Percentiles rank a stretch among this genome's conserved stretches.
Evolutionary conservation across 768 basidiomycete species (phyloP).

Genomic region (Mycena rebaudengoi): DNA sequence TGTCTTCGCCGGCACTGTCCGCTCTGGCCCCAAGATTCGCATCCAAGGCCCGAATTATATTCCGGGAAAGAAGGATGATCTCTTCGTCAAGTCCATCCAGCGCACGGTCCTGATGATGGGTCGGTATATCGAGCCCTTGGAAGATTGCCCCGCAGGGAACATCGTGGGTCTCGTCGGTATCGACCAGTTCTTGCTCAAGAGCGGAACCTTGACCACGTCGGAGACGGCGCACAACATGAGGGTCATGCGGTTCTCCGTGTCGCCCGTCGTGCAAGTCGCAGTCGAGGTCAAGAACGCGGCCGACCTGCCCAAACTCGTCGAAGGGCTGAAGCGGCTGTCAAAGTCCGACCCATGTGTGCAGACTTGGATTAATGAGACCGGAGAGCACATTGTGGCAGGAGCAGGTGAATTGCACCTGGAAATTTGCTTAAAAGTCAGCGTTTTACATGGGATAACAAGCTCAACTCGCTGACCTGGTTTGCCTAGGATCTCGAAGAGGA

Average conservation of each 20-base stretch:
- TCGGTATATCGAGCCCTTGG: conserved; percentile 97
- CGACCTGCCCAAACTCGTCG: conserved; percentile 98
- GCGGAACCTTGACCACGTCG: conserved; percentile 95
- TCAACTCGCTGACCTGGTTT: conserved; percentile 7
- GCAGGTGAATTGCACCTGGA: conserved; percentile 99
- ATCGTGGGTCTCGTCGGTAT: conserved; percentile 99
- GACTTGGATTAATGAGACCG: conserved; percentile 89
- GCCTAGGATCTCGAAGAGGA: conserved; percentile 96
- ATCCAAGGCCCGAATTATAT: conserved; percentile 99
- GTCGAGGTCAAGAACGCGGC: conserved; percentile 99
- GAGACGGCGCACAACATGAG: conserved; percentile 99
- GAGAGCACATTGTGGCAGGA: conserved; percentile 99
- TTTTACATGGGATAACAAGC: background rate
- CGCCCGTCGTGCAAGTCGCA: conserved; percentile 98
- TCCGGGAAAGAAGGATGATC: conserved; percentile 98
- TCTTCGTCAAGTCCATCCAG: conserved; percentile 98
- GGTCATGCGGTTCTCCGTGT: conserved; percentile 99
- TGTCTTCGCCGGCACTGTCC: conserved; percentile 98
- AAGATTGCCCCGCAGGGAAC: conserved; percentile 99
- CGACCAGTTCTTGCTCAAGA: conserved; percentile 99
- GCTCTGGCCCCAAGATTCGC: conserved; percentile 96
- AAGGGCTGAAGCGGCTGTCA: conserved; percentile 99
- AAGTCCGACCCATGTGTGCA: conserved; percentile 99
- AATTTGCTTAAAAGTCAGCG: conserved; percentile 93
- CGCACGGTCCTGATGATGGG: conserved; percentile 99